Base-by-base conservation (phyloP, 495 filamentous ascomycete species). In the Tuber borchii region DNA sequence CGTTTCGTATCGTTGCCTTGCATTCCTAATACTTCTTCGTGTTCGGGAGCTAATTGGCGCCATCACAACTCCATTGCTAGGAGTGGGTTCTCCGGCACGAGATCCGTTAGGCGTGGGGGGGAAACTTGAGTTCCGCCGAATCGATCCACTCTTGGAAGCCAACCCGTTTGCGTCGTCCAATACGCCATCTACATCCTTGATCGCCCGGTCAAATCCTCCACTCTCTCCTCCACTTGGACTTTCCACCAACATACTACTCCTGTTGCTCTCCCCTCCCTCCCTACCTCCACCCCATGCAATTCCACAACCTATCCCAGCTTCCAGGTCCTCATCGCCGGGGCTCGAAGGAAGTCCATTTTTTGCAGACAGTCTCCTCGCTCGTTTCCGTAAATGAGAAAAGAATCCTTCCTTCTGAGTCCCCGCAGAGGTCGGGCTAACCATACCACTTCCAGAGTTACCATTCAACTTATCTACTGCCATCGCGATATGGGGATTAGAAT, bases 321-420 rank as follows among this genome's bases (percentile, higher is more conserved):
- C 96, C 69, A 97, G 85, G 81, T 97, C 94, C 77, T 97, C 94
- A 70, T 88, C 86, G 31, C 87, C 88, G 16, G 93, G 89, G 43
- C 92, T 92, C 73, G 90, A 87, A 31, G 91, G 90, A 40, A 89
- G 88, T 20, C 81, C 80, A 65, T 82, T 77, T 83, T 95, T 93
- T 81, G 95, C 96, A 45, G 96, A 99, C 40, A 99, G 89, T 79
- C 96, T 88, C 77, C 96, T 90, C 12, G 96, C 96, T 39, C 94
- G 90, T 84, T 99, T 99, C 61, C 96, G 90, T 9, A 99, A 88
- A 80, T 99, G 96, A 12, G 96, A 97, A 84, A 99, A 98, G 86
- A 97, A 98, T 83, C 95, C 92, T 82, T 98, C 95, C 80, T 95
- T 94, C 46, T 92, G 92, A 14, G 90, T 90, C 22, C 77, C 74